Percentiles rank a stretch among this genome's conserved stretches.
These are phyloP conservation scores for Paramecium bursaria DNA, from an alignment of 73 alveolate species.

Conservation along the genomic window DNA sequence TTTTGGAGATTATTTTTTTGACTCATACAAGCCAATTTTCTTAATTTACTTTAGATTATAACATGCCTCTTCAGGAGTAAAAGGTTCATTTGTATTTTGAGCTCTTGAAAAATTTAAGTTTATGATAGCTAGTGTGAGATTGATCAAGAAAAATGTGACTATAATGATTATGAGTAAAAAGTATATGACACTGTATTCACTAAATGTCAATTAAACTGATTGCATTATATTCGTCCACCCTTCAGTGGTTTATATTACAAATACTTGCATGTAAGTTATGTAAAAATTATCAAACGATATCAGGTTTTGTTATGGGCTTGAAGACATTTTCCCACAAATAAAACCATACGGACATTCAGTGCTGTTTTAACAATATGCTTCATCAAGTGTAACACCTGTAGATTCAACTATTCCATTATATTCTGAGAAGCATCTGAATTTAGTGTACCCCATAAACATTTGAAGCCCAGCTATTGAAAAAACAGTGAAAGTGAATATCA, in stretches of 20 bases:
- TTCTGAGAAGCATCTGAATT: slow-evolving; percentile 78
- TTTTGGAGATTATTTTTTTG: no score
- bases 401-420: slow-evolving; percentile 76
- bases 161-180: slow-evolving; percentile 81
- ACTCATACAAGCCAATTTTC: no score
- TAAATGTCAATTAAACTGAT: slow-evolving; percentile 75
- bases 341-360: slow-evolving; percentile 77
- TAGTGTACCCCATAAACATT: slow-evolving; percentile 82
- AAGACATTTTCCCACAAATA: slow-evolving; percentile 82
- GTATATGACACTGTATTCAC: slow-evolving; percentile 75
- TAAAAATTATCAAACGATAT: slow-evolving; percentile 87
- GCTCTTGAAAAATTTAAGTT: slow-evolving; percentile 81
- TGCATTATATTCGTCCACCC: slow-evolving; percentile 92
- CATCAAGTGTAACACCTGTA: slow-evolving; percentile 71
- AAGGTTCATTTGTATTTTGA: no score
- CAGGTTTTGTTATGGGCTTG: slow-evolving; percentile 84
- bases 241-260: slow-evolving; percentile 87
- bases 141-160: slow-evolving; percentile 88
- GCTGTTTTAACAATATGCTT: slow-evolving; percentile 73
- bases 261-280: slow-evolving; percentile 81
- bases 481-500: slow-evolving; percentile 84
- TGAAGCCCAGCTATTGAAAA: slow-evolving; percentile 93
- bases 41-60: no score
- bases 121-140: slow-evolving; percentile 90
- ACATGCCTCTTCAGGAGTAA: no score